Evolutionary conservation across 371 early-diverging fungal genomes (phyloP).

Genomic region (Haplosporangium sp.): DNA sequence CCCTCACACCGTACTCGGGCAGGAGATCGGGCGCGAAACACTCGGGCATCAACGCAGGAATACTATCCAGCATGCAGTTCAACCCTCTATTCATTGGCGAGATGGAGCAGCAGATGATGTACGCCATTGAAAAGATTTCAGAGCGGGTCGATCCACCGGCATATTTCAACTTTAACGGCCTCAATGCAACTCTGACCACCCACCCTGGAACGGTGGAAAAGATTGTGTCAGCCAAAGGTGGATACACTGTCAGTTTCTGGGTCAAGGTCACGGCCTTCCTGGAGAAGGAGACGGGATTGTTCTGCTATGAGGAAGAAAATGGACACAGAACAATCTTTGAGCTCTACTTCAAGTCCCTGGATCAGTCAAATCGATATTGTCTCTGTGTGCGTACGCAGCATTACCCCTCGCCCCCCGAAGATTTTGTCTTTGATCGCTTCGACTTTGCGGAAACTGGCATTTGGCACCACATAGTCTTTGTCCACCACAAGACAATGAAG

Average conservation of each 20-base stretch:
- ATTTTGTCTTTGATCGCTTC: conserved; percentile 59
- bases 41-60: not conserved
- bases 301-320: conserved; percentile 56
- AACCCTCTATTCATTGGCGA: conserved; percentile 57
- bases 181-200: conserved; percentile 49
- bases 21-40: conserved; percentile 15
- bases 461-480: conserved; percentile 59
- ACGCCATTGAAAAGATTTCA: conserved; percentile 57
- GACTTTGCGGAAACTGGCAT: conserved; percentile 56
- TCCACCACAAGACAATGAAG: conserved; percentile 55
- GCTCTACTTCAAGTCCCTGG: conserved; percentile 57
- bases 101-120: conserved; percentile 59
- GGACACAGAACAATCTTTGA: conserved; percentile 56
- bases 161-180: conserved; percentile 58
- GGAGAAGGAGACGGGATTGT: conserved; percentile 56
- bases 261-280: conserved; percentile 57
- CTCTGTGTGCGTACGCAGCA: conserved; percentile 60
- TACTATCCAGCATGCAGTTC: conserved; percentile 28
- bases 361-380: conserved; percentile 56
- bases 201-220: conserved; percentile 51
- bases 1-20: conserved; percentile 18
- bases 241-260: conserved; percentile 58
- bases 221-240: conserved; percentile 49
- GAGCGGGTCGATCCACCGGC: conserved; percentile 56
- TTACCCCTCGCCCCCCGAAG: conserved; percentile 56